Base-by-base conservation (phyloP, 352 stramenopile genomes). In the Aphanomyces invadans region DNA sequence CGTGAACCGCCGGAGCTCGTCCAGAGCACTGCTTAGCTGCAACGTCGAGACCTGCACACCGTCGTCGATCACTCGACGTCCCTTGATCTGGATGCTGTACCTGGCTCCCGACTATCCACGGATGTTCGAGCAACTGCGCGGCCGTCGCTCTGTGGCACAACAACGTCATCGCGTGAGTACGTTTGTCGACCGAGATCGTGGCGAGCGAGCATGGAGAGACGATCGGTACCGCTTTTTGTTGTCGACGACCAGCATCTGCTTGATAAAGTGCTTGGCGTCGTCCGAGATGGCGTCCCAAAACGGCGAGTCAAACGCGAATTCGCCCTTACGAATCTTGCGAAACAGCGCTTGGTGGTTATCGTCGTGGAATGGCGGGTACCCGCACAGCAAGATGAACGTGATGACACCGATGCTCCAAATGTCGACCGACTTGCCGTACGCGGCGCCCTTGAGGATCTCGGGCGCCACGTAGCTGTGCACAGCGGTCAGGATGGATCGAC, bases 281-380 rank as follows among this genome's bases (percentile, higher is more conserved):
- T 83, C 71, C 45, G 87, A 95, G 46, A 96, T 83, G 39, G 92
- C 81, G 70, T 96, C 88, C 88, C 88, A 96, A 70, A 93, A 94
- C 19, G 87, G 86, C 31, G 86, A 89, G 65, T 93, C 83, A 66
- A 85, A 96, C 61, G 95, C 83, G 70, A 84, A 95, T 52, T 91
- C 84, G 45, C 88, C 86, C 65, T 83, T 83, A n/a, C 79, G 74
- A 70, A 95, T 95, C 71, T 90, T 90, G 53, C 78, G 76, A 72
- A 93, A 99, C 39, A 99, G 75, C 33, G 92, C 76, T 2, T 88
- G 74, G 70, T 98, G 89, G 66, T 97, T 97, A 51, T 97, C 91
- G 73, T 98, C 94, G 68, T 98, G 79, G 73, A 96, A 96, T 26
- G 85, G 85, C 23, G 83, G 81, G 52, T 92, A 94, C 0, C 85